Base-by-base conservation (phyloP, 2,329 filamentous ascomycete genomes). In the Aulographum hederae region DNA sequence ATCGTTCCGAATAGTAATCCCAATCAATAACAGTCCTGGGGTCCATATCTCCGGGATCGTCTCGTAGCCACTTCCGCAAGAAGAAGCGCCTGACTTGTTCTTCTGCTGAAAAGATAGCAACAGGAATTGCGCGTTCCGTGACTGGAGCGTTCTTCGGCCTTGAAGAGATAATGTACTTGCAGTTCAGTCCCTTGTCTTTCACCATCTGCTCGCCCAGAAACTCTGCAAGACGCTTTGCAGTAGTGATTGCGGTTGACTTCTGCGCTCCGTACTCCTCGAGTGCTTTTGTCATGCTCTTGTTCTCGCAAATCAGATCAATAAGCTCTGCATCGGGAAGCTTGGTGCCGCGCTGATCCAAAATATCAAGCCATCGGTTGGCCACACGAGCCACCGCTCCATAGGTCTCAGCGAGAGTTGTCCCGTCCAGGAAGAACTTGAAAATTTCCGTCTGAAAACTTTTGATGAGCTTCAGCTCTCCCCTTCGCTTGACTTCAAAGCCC, bases 371-470 rank as follows among this genome's bases (percentile, higher is more conserved):
- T 38, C 78, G 73, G 49, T 99, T 92, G 2, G 89, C 86, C 15
- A 98, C 84, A 47, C 82, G 91, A 33, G 91, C 85, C 2, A 98
- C 91, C 2, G 86, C 77, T 11, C 57, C 70, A 47, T 99, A 99
- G 13, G 84, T 94, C 50, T 95, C 85, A 3, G 74, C 63, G 28
- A 98, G 64, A 0, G 84, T 92, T 3, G 70, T 68, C 5, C 89
- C 89, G 47, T 98, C 86, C 4, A 98, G 61, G 58, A 98, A 98
- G 57, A 98, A 95, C 50, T 93, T 94, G 74, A 98, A 98, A 41
- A 98, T 93, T 47, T 98, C 89, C 37, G 89, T 82, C 53, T 98
- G 89, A 53, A 98, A 98, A 49, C 95, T 98, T 57, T 98, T 98
- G 68, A 98, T 98, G 43, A 98, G 74, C 59, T 98, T 98, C 43